Conservation (phyloP, 257 asterid species). For the Ehretia macrophylla region DNA sequence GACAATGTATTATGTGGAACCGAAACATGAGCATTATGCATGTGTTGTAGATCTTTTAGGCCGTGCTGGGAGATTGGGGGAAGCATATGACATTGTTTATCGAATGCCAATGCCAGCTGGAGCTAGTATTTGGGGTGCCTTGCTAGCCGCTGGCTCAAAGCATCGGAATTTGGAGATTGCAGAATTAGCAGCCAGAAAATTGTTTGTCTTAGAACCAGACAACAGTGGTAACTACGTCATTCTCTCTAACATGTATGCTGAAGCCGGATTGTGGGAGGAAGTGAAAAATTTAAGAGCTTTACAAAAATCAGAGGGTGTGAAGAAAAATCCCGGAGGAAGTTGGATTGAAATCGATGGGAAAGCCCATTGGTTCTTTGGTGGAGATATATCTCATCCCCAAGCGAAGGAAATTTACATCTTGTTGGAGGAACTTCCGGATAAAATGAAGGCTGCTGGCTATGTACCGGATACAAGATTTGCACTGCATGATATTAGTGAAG, state of each 20-base stretch:
- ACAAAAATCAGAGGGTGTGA: conserved; percentile 43
- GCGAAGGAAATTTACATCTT: conserved; percentile 39
- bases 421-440: conserved; percentile 51
- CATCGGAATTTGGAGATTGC: conserved; percentile 75
- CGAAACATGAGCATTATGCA: conserved; percentile 66
- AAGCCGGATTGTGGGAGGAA: conserved; percentile 82
- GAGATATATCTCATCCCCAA: conserved; percentile 50
- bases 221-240: conserved; percentile 64
- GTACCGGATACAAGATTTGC: conserved; percentile 55
- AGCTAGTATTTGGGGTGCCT: conserved; percentile 77
- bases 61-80: conserved; percentile 69
- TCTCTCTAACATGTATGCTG: conserved; percentile 87
- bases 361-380: conserved; percentile 59
- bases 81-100: conserved; percentile 52
- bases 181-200: conserved; percentile 63
- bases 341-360: conserved; percentile 68
- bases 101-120: conserved; percentile 77
- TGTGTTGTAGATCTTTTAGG: conserved; percentile 75
- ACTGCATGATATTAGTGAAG: conserved; percentile 72
- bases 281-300: conserved; percentile 46
- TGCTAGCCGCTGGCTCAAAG: conserved; percentile 60
- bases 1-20: conserved; percentile 38
- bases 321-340: conserved; percentile 81
- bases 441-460: conserved; percentile 61
- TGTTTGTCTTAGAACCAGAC: conserved; percentile 63